These are phyloP conservation scores for Pythium folliculosum DNA, from an alignment of 352 stramenopile species.

Conservation along the genomic window DNA sequence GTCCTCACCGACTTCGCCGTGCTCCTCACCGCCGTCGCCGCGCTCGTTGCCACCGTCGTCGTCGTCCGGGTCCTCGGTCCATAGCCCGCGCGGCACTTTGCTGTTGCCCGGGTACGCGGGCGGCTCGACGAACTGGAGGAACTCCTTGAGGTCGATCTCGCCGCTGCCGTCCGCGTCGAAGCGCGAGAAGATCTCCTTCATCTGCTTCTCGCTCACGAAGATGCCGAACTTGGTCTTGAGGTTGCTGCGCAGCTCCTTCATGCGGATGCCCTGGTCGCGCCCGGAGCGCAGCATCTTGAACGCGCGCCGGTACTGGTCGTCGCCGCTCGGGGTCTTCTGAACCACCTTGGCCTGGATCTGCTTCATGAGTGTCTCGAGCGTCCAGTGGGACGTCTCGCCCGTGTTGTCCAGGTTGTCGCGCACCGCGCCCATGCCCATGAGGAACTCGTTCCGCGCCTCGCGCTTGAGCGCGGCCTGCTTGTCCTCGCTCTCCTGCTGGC, in stretches of 20 bases:
- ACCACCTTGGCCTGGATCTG: constrained; percentile 81
- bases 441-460: constrained; percentile 68
- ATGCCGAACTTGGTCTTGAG: constrained; percentile 82
- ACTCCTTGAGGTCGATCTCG: constrained; percentile 76
- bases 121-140: constrained; percentile 71
- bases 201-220: constrained; percentile 72
- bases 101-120: constrained; percentile 61
- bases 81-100: constrained; percentile 56
- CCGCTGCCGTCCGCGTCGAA: constrained; percentile 68
- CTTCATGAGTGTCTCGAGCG: constrained; percentile 60
- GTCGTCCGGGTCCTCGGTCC: constrained; percentile 44
- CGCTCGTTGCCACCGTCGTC: not conserved
- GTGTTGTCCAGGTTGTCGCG: constrained; percentile 43
- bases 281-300: constrained; percentile 81
- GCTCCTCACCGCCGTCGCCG: constrained; percentile 9
- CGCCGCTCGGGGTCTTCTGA: constrained; percentile 72
- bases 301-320: constrained; percentile 76
- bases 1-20: constrained; percentile 8
- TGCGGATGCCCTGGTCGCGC: constrained; percentile 63
- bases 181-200: constrained; percentile 61
- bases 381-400: constrained; percentile 60
- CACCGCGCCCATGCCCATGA: constrained; percentile 37
- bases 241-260: constrained; percentile 74
- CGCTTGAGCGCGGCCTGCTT: constrained; percentile 49
- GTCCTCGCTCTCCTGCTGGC: constrained; percentile 70